Base-by-base conservation (phyloP, 202 grass and related monocot genomes). In the Panicum virgatum region DNA sequence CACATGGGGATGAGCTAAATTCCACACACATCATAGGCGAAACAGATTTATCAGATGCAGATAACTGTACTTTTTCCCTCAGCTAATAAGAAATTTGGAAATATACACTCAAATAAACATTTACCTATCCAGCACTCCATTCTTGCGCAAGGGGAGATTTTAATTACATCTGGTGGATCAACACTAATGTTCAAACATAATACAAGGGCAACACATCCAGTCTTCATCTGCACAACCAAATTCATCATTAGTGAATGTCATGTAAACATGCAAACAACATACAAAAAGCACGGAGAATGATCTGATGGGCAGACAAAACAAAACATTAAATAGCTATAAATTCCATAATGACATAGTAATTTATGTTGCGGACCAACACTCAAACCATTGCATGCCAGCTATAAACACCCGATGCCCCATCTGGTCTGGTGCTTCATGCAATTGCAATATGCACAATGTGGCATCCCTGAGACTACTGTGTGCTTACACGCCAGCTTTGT, bases 111-210 rank as follows among this genome's bases (percentile, higher is more conserved):
- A 4, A 64, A 43, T 12, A 42, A 59, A 78, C 37, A 15, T 66
- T 96, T 90, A 99, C 96, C 96, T 91, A 96, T 99, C 96, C 96
- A 99, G 84, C 93, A 99, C 73, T 99, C 96, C 89, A 86, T 96
- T 89, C 91, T 90, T 78, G 96, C 96, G 80, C 96, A 99, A 60
- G 96, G 96, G 44, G 93, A 96, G 69, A 99, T 96, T 89, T 99
- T 99, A 78, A 99, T 99, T 70, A 99, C 91, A 76, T 99, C 96
- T 8, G 96, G 96, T 0, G 96, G 96, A 79, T 99, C 93, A 85
- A 99, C 92, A 80, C 93, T 93, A 68, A 99, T 92, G 90, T 99
- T 96, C 84, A 99, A 93, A 90, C 96, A 99, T 75, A 99, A 84
- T 72, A 96, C 93, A 75, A 99, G 90, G 46, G 96, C 96, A 79